phyloP scores from a whole-genome alignment of 2,329 filamentous ascomycete species.

The Aspergillus hiratsukae region DNA sequence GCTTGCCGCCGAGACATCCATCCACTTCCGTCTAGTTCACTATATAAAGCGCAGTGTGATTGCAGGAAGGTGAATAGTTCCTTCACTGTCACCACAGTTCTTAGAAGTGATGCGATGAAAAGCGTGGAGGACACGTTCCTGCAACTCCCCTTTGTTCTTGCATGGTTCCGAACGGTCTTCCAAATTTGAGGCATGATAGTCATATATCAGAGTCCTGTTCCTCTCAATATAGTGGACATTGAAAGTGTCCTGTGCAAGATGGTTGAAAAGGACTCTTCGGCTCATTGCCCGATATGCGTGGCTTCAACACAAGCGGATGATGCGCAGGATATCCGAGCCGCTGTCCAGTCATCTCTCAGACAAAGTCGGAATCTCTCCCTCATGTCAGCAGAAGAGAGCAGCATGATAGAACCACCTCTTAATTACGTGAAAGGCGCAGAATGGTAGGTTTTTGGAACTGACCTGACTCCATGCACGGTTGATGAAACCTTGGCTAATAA shows the following conservation, averaged over 20 bases:
- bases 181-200: neutral
- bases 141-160: neutral
- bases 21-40: neutral
- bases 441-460: conserved; percentile 30
- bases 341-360: neutral
- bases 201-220: neutral
- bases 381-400: neutral
- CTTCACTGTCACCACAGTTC: neutral
- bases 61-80: neutral
- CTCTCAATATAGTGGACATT: neutral
- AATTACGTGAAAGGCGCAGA: conserved; percentile 45
- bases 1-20: neutral
- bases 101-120: neutral
- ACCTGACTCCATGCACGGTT: conserved; percentile 1
- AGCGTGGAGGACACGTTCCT: neutral
- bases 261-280: conserved; percentile 1
- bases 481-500: neutral
- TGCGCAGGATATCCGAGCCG: neutral
- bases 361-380: neutral
- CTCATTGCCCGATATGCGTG: conserved; percentile 21
- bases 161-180: neutral
- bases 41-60: neutral
- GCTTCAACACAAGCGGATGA: conserved; percentile 18
- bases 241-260: conserved; percentile 5
- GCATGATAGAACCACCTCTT: neutral